These are phyloP conservation scores for Anthostomella pinea DNA, from an alignment of 2,329 filamentous ascomycete species.

Conservation along the genomic window DNA sequence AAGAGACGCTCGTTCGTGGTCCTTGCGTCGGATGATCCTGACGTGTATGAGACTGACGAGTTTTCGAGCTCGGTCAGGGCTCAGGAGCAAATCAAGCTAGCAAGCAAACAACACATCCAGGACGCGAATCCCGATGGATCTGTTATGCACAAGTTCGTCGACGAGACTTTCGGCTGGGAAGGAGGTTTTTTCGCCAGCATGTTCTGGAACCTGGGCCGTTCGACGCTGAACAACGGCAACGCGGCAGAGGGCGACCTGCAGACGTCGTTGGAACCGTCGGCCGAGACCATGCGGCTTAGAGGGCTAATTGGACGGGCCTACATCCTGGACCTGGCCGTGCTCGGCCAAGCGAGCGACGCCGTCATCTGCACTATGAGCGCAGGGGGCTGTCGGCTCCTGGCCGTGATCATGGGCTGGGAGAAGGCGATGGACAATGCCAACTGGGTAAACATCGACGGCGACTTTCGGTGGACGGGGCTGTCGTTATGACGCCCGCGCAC, in stretches of 20 bases:
- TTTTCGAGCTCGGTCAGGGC: conserved; percentile 58
- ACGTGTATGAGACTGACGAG: conserved; percentile 66
- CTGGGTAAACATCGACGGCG: conserved; percentile 80
- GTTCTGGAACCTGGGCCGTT: conserved; percentile 74
- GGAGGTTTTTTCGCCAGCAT: conserved; percentile 80
- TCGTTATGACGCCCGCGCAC: conserved; percentile 18
- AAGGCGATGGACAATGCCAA: conserved; percentile 54
- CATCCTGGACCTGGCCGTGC: conserved; percentile 73
- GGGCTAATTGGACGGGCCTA: conserved; percentile 78
- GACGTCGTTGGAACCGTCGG: conserved; percentile 37
- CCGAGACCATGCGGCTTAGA: conserved; percentile 63
- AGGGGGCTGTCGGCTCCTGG: conserved; percentile 69
- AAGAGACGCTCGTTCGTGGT: conserved; percentile 51
- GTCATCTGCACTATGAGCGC: conserved; percentile 76
- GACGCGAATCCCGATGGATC: conserved; percentile 41
- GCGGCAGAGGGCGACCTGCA: conserved; percentile 32
- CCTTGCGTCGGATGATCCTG: conserved; percentile 78
- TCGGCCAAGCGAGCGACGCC: conserved; percentile 64
- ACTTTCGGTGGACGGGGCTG: conserved; percentile 58
- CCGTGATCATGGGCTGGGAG: conserved; percentile 87
- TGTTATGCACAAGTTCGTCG: conserved; percentile 64
- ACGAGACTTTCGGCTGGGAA: conserved; percentile 81
- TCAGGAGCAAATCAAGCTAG: conserved; percentile 74
- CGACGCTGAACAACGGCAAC: conserved; percentile 37
- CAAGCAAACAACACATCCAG: conserved; percentile 55